Evolutionary conservation across 148 eudicot species (phyloP), one percentile per base, ranked within the genome.

Genomic region (Chenopodium formosanum): DNA sequence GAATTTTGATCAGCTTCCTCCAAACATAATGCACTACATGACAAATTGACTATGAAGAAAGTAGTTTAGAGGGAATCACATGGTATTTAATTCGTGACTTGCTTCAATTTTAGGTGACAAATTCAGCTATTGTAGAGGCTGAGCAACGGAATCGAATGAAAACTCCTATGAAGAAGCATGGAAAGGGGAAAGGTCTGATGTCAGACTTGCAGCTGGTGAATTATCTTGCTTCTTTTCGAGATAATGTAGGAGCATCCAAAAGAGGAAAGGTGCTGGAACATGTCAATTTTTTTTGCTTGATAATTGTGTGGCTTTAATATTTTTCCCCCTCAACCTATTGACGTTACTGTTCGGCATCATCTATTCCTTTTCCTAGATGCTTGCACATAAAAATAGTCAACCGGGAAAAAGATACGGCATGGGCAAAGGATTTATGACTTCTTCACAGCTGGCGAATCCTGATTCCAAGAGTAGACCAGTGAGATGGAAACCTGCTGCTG

Each of bases 151-250:
- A 71, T 85, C 62, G 78, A 77, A 80, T 50, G 17, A 81, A 83
- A 85, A 74, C 69, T 84, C 85, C 90, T 22, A 79, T 77, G 50
- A 85, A 73, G 86, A 89, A 87, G 82, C 98, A 93, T 81, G 98
- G 98, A 53, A 87, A 90, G 75, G 98, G 96, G 52, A 95, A 95
- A 89, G 98, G 97, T 78, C 75, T 91, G 75, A 92, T 96, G 91
- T 89, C 93, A 73, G 82, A 66, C 44, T 84, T 83, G 87, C 84
- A 77, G 32, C 60, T 83, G 44, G 53, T 76, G 76, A 79, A 82
- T 50, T 47, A 84, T 69, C 75, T 53, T 20, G 74, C 64, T 74
- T 68, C 84, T 71, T 23, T 62, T 63, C 76, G 37, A 47, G 82
- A 85, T 71, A 80, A 60, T 48, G 75, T 63, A 25, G 56, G 74